A percentile compares a stretch with the other conserved stretches of the same genome.
phyloP scores from a whole-genome alignment of 1,284 basidiomycete genomes.

The Sporisorium scitamineum region DNA sequence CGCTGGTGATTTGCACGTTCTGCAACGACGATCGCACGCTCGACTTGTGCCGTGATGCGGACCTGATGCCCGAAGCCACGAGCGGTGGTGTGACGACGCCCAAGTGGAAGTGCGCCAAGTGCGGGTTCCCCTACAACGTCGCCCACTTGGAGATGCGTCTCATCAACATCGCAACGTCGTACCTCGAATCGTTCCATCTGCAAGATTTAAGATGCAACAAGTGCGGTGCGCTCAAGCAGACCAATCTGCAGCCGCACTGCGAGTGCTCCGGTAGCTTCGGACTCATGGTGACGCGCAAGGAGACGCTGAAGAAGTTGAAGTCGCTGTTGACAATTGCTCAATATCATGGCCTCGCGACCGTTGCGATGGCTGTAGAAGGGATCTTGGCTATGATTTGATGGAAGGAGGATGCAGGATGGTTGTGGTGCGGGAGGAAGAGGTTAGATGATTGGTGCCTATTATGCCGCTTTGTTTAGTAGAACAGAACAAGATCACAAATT shows the following conservation, averaged over 20 bases:
- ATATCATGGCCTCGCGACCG: conserved; percentile 46
- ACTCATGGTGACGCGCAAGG: conserved; percentile 54
- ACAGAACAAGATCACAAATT: no score
- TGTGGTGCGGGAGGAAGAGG: neutral
- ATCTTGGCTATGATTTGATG: conserved; percentile 25
- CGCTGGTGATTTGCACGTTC: conserved; percentile 88
- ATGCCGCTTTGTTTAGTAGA: neutral
- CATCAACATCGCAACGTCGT: conserved; percentile 79
- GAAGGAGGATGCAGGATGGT: neutral
- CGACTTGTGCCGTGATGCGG: conserved; percentile 93
- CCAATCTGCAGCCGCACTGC: conserved; percentile 87
- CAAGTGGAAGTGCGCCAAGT: conserved; percentile 72
- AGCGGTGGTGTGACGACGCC: conserved; percentile 16
- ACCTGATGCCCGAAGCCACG: conserved; percentile 76
- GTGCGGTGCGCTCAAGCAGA: conserved; percentile 87
- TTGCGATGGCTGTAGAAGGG: conserved; percentile 15
- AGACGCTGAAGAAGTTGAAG: conserved; percentile 54
- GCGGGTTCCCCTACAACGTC: conserved; percentile 89
- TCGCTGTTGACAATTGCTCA: conserved; percentile 48
- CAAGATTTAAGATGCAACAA: conserved; percentile 85
- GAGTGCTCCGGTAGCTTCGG: conserved; percentile 78
- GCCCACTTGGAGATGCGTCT: conserved; percentile 85
- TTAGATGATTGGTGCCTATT: neutral
- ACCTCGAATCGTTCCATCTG: conserved; percentile 83
- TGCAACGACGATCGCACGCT: conserved; percentile 92